Conservation (phyloP, 306 rosid genomes). For the Pueraria montana region DNA sequence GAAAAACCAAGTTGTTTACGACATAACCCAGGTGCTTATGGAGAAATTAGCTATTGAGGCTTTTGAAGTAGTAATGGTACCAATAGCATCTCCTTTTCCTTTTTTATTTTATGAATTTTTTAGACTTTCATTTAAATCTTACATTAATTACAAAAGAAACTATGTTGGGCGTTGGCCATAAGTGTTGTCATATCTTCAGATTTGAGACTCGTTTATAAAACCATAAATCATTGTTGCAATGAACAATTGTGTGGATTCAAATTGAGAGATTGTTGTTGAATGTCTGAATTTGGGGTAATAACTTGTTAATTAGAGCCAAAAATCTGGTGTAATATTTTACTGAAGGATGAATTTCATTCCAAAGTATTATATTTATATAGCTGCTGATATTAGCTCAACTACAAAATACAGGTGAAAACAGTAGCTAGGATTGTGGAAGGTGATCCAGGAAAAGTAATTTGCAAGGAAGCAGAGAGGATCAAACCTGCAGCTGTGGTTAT, state of each 20-base stretch:
- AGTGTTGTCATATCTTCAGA: no score
- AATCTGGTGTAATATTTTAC: slow-evolving; percentile 1
- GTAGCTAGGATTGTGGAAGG: slow-evolving; percentile 80
- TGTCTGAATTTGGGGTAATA: not conserved
- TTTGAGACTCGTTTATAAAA: no score
- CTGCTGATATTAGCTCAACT: not conserved
- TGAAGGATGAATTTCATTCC: not conserved
- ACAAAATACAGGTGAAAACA: slow-evolving; percentile 66
- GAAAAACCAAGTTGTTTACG: slow-evolving; percentile 69
- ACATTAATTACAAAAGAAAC: not conserved
- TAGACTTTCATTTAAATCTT: no score
- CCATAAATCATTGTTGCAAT: not conserved
- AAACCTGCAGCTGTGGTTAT: slow-evolving; percentile 81
- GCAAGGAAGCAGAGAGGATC: slow-evolving; percentile 75
- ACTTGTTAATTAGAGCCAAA: not conserved
- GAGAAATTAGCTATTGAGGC: slow-evolving; percentile 89
- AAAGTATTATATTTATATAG: no score
- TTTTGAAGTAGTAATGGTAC: slow-evolving; percentile 72
- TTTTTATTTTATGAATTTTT: no score
- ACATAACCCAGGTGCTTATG: slow-evolving; percentile 71
- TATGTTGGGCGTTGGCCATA: not conserved
- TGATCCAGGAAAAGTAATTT: slow-evolving; percentile 76
- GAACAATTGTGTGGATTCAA: not conserved
- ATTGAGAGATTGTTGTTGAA: not conserved
- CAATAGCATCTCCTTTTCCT: not conserved